These are phyloP conservation scores for Arthroderma uncinatum DNA, from an alignment of 2,329 filamentous ascomycete species.

Conservation along the genomic window DNA sequence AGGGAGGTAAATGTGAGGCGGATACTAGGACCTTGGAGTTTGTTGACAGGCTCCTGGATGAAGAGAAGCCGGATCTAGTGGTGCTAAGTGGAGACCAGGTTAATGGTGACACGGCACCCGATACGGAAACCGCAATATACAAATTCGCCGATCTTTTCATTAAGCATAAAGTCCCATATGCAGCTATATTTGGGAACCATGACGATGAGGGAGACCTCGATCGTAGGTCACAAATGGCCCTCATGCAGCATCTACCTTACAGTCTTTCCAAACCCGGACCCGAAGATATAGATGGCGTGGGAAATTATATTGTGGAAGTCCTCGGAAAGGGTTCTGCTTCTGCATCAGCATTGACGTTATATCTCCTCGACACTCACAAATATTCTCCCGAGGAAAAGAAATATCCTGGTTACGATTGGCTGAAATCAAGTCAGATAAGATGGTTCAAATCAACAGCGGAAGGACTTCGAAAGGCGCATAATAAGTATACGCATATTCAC, in stretches of 20 bases:
- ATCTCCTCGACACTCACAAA: conserved; percentile 83
- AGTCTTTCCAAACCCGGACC: conserved; percentile 79
- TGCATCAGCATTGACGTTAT: conserved; percentile 83
- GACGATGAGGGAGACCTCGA: conserved; percentile 81
- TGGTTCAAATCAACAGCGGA: conserved; percentile 81
- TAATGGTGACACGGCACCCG: conserved; percentile 83
- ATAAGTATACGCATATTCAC: conserved; percentile 79
- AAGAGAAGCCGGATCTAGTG: conserved; percentile 87
- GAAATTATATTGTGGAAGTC: conserved; percentile 90
- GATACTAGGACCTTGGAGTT: conserved; percentile 89
- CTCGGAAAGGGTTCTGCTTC: conserved; percentile 68
- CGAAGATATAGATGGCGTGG: conserved; percentile 72
- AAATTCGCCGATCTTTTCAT: conserved; percentile 80
- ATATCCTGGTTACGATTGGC: conserved; percentile 92
- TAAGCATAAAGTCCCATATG: conserved; percentile 80
- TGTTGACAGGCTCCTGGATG: conserved; percentile 67
- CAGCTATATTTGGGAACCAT: conserved; percentile 93
- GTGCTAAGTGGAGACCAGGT: conserved; percentile 89
- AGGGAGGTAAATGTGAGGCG: conserved; percentile 69
- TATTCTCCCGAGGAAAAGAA: conserved; percentile 83
- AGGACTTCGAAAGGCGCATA: conserved; percentile 62
- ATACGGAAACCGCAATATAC: conserved; percentile 86
- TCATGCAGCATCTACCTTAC: conserved; percentile 78
- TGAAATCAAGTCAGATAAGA: conserved; percentile 84
- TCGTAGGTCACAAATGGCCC: conserved; percentile 66